These are phyloP conservation scores for Pseudocercospora eumusae DNA, from an alignment of 2,329 filamentous ascomycete genomes.

Conservation along the genomic window DNA sequence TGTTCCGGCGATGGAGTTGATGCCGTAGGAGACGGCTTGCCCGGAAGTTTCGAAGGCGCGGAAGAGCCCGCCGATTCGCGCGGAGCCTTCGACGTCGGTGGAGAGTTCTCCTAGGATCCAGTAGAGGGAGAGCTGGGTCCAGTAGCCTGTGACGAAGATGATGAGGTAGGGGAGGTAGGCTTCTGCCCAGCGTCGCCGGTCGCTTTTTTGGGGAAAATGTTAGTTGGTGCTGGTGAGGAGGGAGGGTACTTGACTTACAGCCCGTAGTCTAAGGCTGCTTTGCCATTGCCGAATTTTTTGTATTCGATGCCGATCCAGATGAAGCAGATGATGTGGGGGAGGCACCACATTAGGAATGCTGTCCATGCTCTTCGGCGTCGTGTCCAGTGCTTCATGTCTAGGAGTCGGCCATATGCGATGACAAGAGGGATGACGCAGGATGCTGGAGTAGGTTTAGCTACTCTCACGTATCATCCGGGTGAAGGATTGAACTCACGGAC, in stretches of 20 bases:
- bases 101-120: conserved; percentile 45
- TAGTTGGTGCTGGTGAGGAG: not conserved
- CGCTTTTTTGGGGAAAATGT: conserved; percentile 13
- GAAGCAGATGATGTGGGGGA: conserved; percentile 37
- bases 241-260: conserved; percentile 13
- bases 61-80: conserved; percentile 37
- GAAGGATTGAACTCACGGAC: too few relatives aligned
- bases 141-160: conserved; percentile 31
- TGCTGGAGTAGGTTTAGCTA: conserved; percentile 16
- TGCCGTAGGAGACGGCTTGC: conserved; percentile 35
- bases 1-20: conserved; percentile 24
- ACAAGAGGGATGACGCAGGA: conserved; percentile 30
- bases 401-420: conserved; percentile 29
- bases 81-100: conserved; percentile 39
- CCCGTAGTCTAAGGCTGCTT: conserved; percentile 24
- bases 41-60: conserved; percentile 53
- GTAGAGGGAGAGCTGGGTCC: conserved; percentile 37
- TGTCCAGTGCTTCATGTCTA: conserved; percentile 37
- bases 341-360: conserved; percentile 36
- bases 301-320: conserved; percentile 39
- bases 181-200: conserved; percentile 23
- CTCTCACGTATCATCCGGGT: too few relatives aligned
- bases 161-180: conserved; percentile 32
- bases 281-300: conserved; percentile 12
- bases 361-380: conserved; percentile 36